A percentile compares a stretch with the other conserved stretches of the same genome.
phyloP scores from a whole-genome alignment of 75 land plant species.

The Pinus albicaulis region DNA sequence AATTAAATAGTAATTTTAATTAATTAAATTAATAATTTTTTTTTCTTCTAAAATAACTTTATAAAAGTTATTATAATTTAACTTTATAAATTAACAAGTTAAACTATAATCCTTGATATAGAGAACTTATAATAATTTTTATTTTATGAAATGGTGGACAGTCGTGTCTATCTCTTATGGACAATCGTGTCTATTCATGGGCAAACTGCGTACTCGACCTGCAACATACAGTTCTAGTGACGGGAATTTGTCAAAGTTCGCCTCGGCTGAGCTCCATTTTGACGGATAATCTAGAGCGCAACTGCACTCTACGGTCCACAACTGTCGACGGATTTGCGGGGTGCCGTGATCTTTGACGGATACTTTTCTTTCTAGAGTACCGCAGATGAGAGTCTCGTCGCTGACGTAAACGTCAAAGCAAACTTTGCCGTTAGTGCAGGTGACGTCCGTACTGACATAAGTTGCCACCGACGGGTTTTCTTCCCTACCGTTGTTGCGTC shows the following conservation, averaged over 20 bases:
- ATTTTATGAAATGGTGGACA: no score
- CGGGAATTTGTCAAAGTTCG: not conserved
- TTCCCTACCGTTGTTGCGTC: slow-evolving; percentile 26
- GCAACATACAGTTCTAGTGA: slow-evolving; percentile 32
- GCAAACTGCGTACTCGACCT: slow-evolving; percentile 22
- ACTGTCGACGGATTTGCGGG: slow-evolving; percentile 5
- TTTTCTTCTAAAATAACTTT: no score
- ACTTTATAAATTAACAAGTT: no score
- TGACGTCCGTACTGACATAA: no score
- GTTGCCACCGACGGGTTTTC: slow-evolving; percentile 19
- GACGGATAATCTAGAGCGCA: slow-evolving; percentile 26
- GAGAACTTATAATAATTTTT: no score
- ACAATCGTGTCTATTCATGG: no score
- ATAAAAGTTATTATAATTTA: no score
- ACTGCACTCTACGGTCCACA: slow-evolving; percentile 41
- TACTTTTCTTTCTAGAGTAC: slow-evolving; percentile 11
- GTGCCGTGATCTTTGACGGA: not conserved
- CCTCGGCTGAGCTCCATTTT: slow-evolving; percentile 20
- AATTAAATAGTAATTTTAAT: no score
- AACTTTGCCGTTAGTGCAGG: slow-evolving; percentile 26
- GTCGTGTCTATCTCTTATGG: no score
- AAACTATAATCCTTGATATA: no score
- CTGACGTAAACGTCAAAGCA: slow-evolving; percentile 26
- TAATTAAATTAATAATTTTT: no score
- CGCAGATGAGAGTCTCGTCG: slow-evolving; percentile 26